These are phyloP conservation scores for Acorus gramineus DNA, from an alignment of 106 monocot genomes.

Conservation along the genomic window DNA sequence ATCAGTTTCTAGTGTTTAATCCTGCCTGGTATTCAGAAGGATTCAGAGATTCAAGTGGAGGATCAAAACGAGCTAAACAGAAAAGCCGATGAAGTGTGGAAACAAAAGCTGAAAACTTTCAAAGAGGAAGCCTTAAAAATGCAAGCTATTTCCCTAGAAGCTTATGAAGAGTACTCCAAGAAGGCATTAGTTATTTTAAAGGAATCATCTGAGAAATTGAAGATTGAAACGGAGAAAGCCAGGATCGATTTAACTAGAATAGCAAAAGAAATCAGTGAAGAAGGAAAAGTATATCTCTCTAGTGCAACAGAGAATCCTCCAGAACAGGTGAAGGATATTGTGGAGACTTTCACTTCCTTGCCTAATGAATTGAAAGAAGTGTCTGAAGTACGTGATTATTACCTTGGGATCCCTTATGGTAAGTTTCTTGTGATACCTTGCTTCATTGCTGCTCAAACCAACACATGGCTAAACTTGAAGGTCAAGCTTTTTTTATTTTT, in stretches of 20 bases:
- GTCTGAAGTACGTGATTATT: slow-evolving; percentile 49
- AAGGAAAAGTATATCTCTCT: slow-evolving; percentile 61
- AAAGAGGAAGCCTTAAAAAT: slow-evolving; percentile 63
- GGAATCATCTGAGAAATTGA: slow-evolving; percentile 54
- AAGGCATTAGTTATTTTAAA: slow-evolving; percentile 38
- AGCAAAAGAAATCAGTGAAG: slow-evolving; percentile 57
- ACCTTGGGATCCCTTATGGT: slow-evolving; percentile 90
- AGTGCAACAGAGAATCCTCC: slow-evolving; percentile 56
- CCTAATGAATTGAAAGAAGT: slow-evolving; percentile 35
- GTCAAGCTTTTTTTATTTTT: slow-evolving; percentile 1
- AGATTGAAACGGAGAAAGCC: slow-evolving; percentile 79
- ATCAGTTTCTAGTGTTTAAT: too few species aligned
- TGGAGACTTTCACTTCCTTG: slow-evolving; percentile 37
- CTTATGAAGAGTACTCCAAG: slow-evolving; percentile 63
- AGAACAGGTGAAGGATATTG: slow-evolving; percentile 66
- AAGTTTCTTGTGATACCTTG: slow-evolving; percentile 9
- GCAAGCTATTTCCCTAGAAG: slow-evolving; percentile 44
- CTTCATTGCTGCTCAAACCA: background rate
- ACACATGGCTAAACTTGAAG: too few species aligned
- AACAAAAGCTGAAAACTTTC: slow-evolving; percentile 40
- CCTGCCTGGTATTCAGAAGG: slow-evolving; percentile 6
- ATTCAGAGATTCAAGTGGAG: slow-evolving; percentile 24
- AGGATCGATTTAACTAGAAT: slow-evolving; percentile 44
- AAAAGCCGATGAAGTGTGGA: slow-evolving; percentile 54
- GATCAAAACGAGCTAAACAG: slow-evolving; percentile 17